Evolutionary conservation across 192 early-diverging fungal species (phyloP), one percentile per base, ranked within the genome.

Genomic region (Mortierella alpina): DNA sequence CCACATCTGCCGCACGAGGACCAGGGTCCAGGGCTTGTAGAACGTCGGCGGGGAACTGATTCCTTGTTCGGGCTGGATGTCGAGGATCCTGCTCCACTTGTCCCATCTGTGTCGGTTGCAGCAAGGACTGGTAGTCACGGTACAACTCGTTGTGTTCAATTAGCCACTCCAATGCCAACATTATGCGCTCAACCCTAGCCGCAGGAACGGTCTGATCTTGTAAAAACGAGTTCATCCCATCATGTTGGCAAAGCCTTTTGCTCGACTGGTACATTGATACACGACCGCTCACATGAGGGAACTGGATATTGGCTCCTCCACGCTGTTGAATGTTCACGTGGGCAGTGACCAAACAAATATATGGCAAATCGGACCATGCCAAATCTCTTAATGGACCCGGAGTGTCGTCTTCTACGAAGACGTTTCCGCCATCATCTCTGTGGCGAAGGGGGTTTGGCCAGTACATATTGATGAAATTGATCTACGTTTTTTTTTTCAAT

Each of bases 211-310:
- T 23, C 22, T 49, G 41, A 49, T 18, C 23, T 20, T 45, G 5
- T 0, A 63, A 8, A n/a, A 63, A 49, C 3, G 44, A 15, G 1
- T 20, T 1, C 2, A 63, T 2, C 8, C 61, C 47, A 42, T 63
- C 61, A 22, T 50, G n/a, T n/a, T 11, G 42, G 17, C n/a, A 14
- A 8, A 63, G 20, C 15, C 12, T 6, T n/a, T 14, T 23, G 1
- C 18, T 14, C 22, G 47, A 47, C 2, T 14, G 46, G 23, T 63
- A 63, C 8, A 47, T 63, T 15, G 61, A 49, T 7, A 63, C 48
- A 1, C 8, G 17, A 10, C 61, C 61, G 12, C 50, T 47, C n/a
- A 63, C 13, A 63, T 63, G 61, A 23, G 61, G n/a, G 22, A 63
- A 63, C n/a, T n/a, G n/a, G n/a, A n/a, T n/a, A n/a, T n/a, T n/a